Evolutionary conservation across 2,329 filamentous ascomycete genomes (phyloP), one percentile per base, ranked within the genome.

Genomic region (Trichoderma afroharzianum): DNA sequence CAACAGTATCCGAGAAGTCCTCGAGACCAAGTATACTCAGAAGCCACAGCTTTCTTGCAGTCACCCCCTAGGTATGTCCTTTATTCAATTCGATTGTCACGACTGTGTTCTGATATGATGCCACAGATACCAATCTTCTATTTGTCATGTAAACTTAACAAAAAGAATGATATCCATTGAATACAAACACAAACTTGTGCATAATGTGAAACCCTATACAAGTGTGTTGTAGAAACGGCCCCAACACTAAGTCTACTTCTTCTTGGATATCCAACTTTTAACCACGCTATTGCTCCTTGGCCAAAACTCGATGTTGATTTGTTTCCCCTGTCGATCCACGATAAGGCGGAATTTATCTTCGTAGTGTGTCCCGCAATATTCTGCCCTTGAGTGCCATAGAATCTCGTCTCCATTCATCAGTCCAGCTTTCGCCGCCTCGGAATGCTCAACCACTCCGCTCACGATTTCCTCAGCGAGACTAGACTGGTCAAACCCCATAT

Each of bases 11-110:
- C 93, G 96, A 71, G 95, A 97, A 71, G 91, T 98, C 78, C 86
- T 99, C 72, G 85, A 92, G 75, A 89, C 89, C 50, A 96, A 97
- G 81, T 99, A 99, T 81, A 87, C 88, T 9, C 96, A 99, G 83
- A 97, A 97, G 84, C 96, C 96, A 67, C 96, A 99, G 85, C 85
- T 99, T 75, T 98, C 95, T 79, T 95, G 93, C 84, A 97, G 94
- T 81, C 96, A 99, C 83, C 96, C 96, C 43, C 85, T 99, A 78
- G 94, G 95, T 98, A 90, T 84, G 91, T 83, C 18, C 14, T 43
- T 26, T 0, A 5, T 4, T 5, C 18, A 21, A 6, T 21, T 14
- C 2, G 3, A 24, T 24, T 9, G 8, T 26, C 8, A 14, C 3
- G 53, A 11, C 7, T 14, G 5, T 6, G 21, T 24, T 39, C 75